Evolutionary conservation across 176 grass and related monocot genomes (phyloP).

Genomic region (Bolboschoenus planiculmis): DNA sequence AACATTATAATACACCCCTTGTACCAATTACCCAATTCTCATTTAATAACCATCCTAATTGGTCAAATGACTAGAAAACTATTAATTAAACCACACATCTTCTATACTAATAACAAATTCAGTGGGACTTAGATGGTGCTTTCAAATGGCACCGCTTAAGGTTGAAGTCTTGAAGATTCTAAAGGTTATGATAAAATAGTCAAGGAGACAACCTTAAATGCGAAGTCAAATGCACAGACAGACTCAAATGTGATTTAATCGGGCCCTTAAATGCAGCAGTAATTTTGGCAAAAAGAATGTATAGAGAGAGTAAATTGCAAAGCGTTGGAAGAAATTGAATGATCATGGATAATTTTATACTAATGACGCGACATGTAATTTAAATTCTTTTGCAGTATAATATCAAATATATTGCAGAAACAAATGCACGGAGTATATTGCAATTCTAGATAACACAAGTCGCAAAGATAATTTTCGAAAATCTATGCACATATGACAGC

Average conservation of each 20-base stretch:
- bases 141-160: background rate
- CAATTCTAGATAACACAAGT: background rate
- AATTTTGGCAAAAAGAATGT: background rate
- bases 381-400: background rate
- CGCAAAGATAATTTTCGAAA: conserved; percentile 10
- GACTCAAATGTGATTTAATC: too few relatives aligned
- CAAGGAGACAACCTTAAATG: background rate
- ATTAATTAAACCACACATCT: background rate
- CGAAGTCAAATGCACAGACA: too few relatives aligned
- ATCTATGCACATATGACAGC: background rate
- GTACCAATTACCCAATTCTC: background rate
- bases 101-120: background rate
- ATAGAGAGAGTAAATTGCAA: conserved; percentile 2
- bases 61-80: background rate
- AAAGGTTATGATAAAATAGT: background rate
- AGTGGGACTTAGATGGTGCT: background rate
- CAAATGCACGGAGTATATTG: background rate
- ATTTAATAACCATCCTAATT: background rate
- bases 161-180: background rate
- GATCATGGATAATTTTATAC: background rate
- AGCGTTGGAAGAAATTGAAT: background rate
- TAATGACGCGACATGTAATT: background rate
- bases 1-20: background rate
- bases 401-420: background rate
- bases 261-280: background rate